phyloP scores from a whole-genome alignment of 352 stramenopile genomes.

The Thraustotheca clavata region DNA sequence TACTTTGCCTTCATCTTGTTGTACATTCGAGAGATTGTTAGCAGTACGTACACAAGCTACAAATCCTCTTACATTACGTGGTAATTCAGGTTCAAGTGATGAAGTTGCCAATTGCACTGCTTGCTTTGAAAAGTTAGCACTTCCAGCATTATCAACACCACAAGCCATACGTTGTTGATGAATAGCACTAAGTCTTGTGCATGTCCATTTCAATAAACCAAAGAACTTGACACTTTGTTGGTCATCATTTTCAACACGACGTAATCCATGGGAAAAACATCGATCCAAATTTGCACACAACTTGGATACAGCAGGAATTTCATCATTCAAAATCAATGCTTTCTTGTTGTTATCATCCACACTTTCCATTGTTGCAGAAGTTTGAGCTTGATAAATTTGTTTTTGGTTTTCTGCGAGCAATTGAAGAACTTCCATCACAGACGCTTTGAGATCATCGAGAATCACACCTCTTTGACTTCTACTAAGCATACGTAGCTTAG shows the following conservation, averaged over 20 bases:
- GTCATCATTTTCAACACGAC: conserved; percentile 42
- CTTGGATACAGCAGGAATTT: conserved; percentile 53
- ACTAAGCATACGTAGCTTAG: conserved; percentile 53
- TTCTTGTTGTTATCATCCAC: conserved; percentile 53
- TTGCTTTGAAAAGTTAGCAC: conserved; percentile 29
- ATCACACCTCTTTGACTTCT: conserved; percentile 71
- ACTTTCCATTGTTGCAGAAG: conserved; percentile 56
- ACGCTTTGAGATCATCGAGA: conserved; percentile 69
- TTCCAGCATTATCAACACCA: conserved; percentile 49
- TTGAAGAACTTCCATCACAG: conserved; percentile 38
- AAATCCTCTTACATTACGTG: conserved; percentile 57
- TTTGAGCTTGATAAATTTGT: background rate
- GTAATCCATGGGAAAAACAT: conserved; percentile 57
- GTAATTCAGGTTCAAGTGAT: conserved; percentile 60
- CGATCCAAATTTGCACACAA: conserved; percentile 65
- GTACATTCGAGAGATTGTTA: conserved; percentile 52
- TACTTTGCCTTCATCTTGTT: conserved; percentile 65
- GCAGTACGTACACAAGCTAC: conserved; percentile 48
- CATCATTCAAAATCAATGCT: conserved; percentile 59
- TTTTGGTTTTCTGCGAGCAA: conserved; percentile 43
- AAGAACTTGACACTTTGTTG: conserved; percentile 78
- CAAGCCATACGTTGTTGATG: conserved; percentile 44
- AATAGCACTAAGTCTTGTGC: conserved; percentile 63
- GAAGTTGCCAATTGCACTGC: conserved; percentile 60
- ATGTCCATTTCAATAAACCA: conserved; percentile 79